Conservation (phyloP, 768 basidiomycete species). For the Rhizopogon roseolus region DNA sequence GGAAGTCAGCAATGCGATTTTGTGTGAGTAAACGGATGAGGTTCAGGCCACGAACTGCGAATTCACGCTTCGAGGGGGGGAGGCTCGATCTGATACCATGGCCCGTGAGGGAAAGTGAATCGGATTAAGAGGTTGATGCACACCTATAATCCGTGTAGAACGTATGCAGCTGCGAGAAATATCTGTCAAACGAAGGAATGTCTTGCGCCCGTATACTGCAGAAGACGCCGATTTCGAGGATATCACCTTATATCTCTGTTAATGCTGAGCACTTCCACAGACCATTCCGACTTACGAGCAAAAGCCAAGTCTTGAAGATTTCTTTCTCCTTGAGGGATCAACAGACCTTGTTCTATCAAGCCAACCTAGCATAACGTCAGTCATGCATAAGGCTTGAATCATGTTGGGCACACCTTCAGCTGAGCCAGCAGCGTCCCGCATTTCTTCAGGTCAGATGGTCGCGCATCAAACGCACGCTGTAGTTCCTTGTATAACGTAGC, state of each 20-base stretch:
- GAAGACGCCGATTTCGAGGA: constrained; percentile 94
- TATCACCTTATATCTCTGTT: constrained; percentile 59
- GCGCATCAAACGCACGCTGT: constrained; percentile 58
- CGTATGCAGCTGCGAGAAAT: constrained; percentile 85
- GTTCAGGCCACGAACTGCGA: constrained; percentile 85
- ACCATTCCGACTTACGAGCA: constrained; percentile 53
- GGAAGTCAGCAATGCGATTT: constrained; percentile 96
- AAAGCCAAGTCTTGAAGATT: constrained; percentile 65
- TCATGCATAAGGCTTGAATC: not conserved
- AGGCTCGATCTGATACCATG: constrained; percentile 50
- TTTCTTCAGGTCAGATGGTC: constrained; percentile 63
- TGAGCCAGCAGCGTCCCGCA: constrained; percentile 59
- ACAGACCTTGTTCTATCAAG: constrained; percentile 69
- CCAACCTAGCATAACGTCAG: constrained; percentile 47
- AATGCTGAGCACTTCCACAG: not conserved
- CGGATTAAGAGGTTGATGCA: constrained; percentile 9
- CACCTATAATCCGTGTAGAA: constrained; percentile 87
- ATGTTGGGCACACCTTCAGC: constrained; percentile 56
- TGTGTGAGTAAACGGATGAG: constrained; percentile 93
- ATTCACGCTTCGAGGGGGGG: constrained; percentile 82
- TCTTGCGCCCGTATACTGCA: constrained; percentile 88
- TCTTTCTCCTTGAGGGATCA: constrained; percentile 64
- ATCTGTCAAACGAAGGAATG: constrained; percentile 91
- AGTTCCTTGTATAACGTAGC: constrained; percentile 62
- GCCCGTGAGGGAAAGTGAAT: constrained; percentile 3